Conservation (phyloP, 2,329 filamentous ascomycete genomes). For the Fusarium chlamydosporum region DNA sequence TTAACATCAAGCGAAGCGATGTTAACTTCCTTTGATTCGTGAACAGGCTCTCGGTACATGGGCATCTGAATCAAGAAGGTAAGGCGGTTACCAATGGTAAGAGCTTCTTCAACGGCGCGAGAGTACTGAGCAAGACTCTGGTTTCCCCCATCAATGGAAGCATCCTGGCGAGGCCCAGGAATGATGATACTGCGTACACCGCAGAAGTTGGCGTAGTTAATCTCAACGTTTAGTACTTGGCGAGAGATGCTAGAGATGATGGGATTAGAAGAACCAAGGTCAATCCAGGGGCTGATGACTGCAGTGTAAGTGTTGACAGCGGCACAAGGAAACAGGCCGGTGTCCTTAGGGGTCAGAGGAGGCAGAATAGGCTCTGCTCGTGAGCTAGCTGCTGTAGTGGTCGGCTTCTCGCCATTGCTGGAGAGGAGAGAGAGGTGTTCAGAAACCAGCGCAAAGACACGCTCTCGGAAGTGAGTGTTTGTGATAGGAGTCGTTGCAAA, state of each 20-base stretch:
- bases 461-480: slow-evolving; percentile 77
- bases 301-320: slow-evolving; percentile 81
- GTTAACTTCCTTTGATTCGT: slow-evolving; percentile 66
- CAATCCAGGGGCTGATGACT: slow-evolving; percentile 91
- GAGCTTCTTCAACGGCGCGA: slow-evolving; percentile 83
- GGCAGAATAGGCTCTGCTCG: slow-evolving; percentile 71
- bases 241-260: slow-evolving; percentile 87
- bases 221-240: slow-evolving; percentile 90
- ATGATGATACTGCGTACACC: slow-evolving; percentile 88
- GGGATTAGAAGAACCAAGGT: slow-evolving; percentile 85
- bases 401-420: slow-evolving; percentile 56
- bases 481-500: slow-evolving; percentile 85
- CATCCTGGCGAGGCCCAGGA: slow-evolving; percentile 78
- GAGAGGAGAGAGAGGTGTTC: slow-evolving; percentile 66
- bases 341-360: slow-evolving; percentile 84
- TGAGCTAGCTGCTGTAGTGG: slow-evolving; percentile 61
- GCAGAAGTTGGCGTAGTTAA: slow-evolving; percentile 96
- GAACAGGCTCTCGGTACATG: slow-evolving; percentile 81
- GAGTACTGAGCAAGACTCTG: slow-evolving; percentile 80
- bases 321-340: slow-evolving; percentile 76
- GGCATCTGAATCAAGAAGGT: slow-evolving; percentile 85
- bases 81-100: slow-evolving; percentile 80
- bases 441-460: slow-evolving; percentile 74
- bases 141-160: slow-evolving; percentile 65
- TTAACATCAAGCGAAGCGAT: slow-evolving; percentile 63